Evolutionary conservation across 805 yeast species (phyloP), one percentile per base, ranked within the genome.

Genomic region (Candida golubevii): DNA sequence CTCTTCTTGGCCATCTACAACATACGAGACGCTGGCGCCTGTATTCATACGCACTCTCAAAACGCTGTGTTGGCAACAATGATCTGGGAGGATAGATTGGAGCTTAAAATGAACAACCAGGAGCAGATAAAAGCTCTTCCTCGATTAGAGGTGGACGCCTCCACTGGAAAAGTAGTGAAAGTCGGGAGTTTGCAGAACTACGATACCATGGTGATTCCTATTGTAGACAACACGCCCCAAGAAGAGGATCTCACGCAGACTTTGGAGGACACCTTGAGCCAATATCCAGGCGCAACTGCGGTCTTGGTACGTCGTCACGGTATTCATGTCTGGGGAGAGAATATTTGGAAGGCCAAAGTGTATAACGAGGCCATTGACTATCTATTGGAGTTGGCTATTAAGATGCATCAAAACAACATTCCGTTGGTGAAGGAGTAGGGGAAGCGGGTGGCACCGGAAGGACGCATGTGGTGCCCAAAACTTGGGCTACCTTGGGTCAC

Each of bases 91-190:
- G 82, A 78, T 41, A 71, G 79, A 45, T 57, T 56, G n/a, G 90
- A 79, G 59, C 89, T 90, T 63, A 74, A 72, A 39, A 89, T 91
- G 48, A 72, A 85, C 39, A 80, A 85, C 54, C 81, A 90, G 50
- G 98, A 90, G 68, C 96, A 90, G 66, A 87, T 91, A 66, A 90
- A 91, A 62, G 98, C 97, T 0, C 70, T 89, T 36, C 97, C 97
- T 3, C 74, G 72, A 53, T 58, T 71, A 30, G 46, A 59, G 38
- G 41, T 49, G 33, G 65, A 65, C 42, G 58, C 61, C 27, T 31
- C n/a, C 3, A 55, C 68, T 8, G 62, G 61, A 1, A 66, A 63
- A 48, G 74, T 80, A 31, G 74, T 74, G 13, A 79, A 77, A 55
- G 74, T 83, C 9, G 93, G 95, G 0, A 78, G 85, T 54, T 62